Base-by-base conservation (phyloP, 2,329 filamentous ascomycete species). In the Gliomastix tumulicola region DNA sequence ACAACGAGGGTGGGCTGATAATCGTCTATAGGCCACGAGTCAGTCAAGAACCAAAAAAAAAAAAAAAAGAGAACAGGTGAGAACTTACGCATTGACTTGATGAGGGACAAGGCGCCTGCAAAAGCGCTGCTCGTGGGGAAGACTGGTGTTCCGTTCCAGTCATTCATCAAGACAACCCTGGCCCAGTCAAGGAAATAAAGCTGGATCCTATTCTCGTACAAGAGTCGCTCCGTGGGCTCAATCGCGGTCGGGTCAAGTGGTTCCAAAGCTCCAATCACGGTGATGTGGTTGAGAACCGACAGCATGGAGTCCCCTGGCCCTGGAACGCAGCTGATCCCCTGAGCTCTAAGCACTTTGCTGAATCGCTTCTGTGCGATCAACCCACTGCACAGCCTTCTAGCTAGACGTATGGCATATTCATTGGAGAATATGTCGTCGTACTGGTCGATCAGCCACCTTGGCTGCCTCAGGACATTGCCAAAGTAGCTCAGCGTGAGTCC, bases 81-180 rank as follows among this genome's bases (percentile, higher is more conserved):
- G 21, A 18, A 70, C 78, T 72, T 68, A 83, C 86, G 82, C 55
- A 94, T 73, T 18, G 79, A 73, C 21, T 76, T 68, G 32, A 94
- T 74, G 21, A 94, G 71, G 33, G 81, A 77, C 28, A 96, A 62
- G 7, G 88, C 87, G 36, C 86, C 84, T 12, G 86, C 85, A 42
- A 88, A 82, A 12, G 83, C 70, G 21, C 82, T 78, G 49, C 84
- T 81, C 37, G 75, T 79, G 3, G 77, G 67, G 35, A 94, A 73
- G 30, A 81, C 74, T 2, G 84, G 74, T 37, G 76, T 76, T 0
- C 87, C 85, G 50, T 90, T 75, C 89, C 89, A 96, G 43, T 86
- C 79, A 38, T 80, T 77, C 31, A 94, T 61, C 50, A 95, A 74
- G 2, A 92, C 71, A 0, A 82, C 79, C 41, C 84, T 71, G 16